These are phyloP conservation scores for Boletus pseudopeckii DNA, from an alignment of 768 basidiomycete genomes.

Conservation along the genomic window DNA sequence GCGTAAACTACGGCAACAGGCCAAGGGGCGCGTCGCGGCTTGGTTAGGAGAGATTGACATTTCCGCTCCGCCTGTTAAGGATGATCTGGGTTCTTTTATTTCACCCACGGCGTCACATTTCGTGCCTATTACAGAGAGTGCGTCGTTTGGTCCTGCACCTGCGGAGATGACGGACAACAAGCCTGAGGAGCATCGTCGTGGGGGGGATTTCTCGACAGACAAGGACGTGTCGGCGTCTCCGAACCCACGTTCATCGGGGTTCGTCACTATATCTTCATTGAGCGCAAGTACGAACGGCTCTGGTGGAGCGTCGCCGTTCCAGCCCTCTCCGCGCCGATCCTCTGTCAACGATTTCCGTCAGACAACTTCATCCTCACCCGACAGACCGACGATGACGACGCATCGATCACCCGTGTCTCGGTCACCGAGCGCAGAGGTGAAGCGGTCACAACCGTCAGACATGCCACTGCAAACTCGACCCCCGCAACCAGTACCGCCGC, in stretches of 20 bases:
- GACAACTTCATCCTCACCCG: neutral
- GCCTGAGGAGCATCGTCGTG: constrained; percentile 1
- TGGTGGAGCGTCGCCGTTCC: constrained; percentile 4
- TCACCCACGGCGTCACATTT: constrained; percentile 31
- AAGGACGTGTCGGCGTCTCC: constrained; percentile 40
- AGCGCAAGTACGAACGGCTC: constrained; percentile 26
- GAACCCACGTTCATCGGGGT: constrained; percentile 75
- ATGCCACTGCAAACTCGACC: neutral
- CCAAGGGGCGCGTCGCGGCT: constrained; percentile 71
- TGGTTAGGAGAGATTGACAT: constrained; percentile 72
- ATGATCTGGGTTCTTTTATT: constrained; percentile 35
- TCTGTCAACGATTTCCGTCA: constrained; percentile 22
- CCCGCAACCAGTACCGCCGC: neutral
- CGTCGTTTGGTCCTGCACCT: constrained; percentile 17
- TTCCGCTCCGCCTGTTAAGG: constrained; percentile 45
- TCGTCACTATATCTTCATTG: constrained; percentile 60
- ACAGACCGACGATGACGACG: neutral
- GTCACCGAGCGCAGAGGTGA: constrained; percentile 16
- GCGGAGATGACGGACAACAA: constrained; percentile 7
- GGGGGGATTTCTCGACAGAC: constrained; percentile 4
- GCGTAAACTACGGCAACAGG: constrained; percentile 40
- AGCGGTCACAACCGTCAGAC: neutral
- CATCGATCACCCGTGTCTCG: constrained; percentile 1
- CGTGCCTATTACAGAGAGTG: constrained; percentile 23
- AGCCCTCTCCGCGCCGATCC: constrained; percentile 16